Percentiles rank a stretch among this genome's conserved stretches.
Conservation (phyloP, 371 early-diverging fungal genomes). For the Actinomortierella ambigua region DNA sequence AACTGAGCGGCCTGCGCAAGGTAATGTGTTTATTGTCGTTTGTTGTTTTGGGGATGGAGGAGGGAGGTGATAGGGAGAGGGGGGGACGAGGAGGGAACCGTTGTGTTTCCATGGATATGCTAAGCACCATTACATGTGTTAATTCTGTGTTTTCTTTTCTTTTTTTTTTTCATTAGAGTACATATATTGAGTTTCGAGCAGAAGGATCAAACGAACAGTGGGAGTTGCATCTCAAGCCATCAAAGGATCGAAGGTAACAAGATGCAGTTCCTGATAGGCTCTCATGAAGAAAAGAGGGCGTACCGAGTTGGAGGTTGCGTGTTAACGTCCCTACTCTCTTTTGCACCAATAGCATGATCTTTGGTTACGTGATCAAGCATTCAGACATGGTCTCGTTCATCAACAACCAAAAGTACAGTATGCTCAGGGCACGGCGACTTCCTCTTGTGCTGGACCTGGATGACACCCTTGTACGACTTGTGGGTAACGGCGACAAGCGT, state of each 20-base stretch:
- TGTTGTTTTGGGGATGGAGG: not conserved
- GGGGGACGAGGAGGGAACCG: no score
- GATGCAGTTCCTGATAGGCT: no score
- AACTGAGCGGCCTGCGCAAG: constrained; percentile 54
- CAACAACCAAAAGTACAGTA: constrained; percentile 40
- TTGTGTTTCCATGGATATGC: no score
- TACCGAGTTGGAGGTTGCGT: constrained; percentile 1
- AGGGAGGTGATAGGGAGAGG: not conserved
- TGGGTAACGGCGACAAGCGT: constrained; percentile 68
- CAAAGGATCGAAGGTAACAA: constrained; percentile 66
- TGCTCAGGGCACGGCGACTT: constrained; percentile 55
- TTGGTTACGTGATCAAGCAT: constrained; percentile 72
- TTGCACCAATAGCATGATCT: constrained; percentile 49
- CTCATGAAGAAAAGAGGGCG: no score
- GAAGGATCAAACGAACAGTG: constrained; percentile 58
- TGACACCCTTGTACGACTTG: constrained; percentile 78
- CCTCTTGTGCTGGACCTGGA: constrained; percentile 83
- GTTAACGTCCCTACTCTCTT: not conserved
- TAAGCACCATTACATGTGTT: no score
- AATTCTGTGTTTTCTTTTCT: not conserved
- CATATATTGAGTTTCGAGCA: constrained; percentile 54
- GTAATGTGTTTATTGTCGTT: constrained; percentile 6
- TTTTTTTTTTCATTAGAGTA: constrained; percentile 46
- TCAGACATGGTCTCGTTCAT: constrained; percentile 54
- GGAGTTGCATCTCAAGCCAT: constrained; percentile 76